A percentile compares a stretch with the other conserved stretches of the same genome.
phyloP scores from a whole-genome alignment of 2,329 filamentous ascomycete genomes.

The Cladosporium sp. region DNA sequence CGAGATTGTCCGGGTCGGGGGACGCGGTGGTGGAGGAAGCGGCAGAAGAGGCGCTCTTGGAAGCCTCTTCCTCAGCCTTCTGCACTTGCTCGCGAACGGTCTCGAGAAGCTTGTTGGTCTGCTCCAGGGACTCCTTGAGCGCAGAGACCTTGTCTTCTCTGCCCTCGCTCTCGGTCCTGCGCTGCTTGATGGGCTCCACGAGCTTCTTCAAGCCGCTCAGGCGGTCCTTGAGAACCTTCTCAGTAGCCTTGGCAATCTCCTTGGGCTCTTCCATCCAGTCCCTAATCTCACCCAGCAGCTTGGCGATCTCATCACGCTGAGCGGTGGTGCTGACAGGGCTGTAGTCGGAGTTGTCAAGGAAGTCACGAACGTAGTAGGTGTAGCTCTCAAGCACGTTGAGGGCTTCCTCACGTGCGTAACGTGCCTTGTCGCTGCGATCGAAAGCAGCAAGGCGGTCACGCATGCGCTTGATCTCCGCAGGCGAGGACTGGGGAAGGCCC shows the following conservation, averaged over 20 bases:
- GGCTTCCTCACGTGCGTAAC: conserved; percentile 73
- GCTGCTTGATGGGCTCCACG: conserved; percentile 69
- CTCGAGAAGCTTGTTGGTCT: conserved; percentile 65
- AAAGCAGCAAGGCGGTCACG: conserved; percentile 73
- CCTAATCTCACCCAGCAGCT: conserved; percentile 63
- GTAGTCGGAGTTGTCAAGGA: conserved; percentile 74
- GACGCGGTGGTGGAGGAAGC: conserved; percentile 36
- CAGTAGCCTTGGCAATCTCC: conserved; percentile 71
- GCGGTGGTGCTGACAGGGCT: conserved; percentile 63
- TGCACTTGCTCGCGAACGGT: conserved; percentile 69
- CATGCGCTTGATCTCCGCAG: conserved; percentile 55
- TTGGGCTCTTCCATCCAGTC: conserved; percentile 78
- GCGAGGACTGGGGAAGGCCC: conserved; percentile 53
- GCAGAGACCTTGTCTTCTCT: conserved; percentile 65
- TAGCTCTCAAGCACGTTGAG: conserved; percentile 90
- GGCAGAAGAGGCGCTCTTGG: conserved; percentile 34
- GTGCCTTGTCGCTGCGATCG: conserved; percentile 75
- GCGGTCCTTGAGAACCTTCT: conserved; percentile 68
- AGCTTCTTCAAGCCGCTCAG: conserved; percentile 73
- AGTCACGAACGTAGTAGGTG: conserved; percentile 82
- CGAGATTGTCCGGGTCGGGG: conserved; percentile 38
- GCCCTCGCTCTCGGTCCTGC: conserved; percentile 65
- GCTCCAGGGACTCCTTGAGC: conserved; percentile 66
- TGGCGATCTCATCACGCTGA: conserved; percentile 62
- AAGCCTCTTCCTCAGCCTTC: conserved; percentile 46